Evolutionary conservation across 371 early-diverging fungal species (phyloP).

Genomic region (Rhizopus sp.): DNA sequence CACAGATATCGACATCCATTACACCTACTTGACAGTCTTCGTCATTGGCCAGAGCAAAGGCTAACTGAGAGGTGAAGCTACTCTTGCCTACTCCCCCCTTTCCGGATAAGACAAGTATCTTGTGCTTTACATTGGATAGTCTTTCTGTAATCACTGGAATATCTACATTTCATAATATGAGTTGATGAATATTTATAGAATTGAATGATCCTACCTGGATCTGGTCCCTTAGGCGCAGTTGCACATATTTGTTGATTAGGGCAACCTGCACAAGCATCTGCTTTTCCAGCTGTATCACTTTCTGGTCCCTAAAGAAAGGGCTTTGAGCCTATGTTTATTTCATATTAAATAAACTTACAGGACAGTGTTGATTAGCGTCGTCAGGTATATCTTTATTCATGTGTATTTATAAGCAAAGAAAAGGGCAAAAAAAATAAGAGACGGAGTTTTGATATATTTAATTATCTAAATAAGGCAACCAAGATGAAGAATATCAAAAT

Average conservation of each 20-base stretch:
- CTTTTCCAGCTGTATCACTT: constrained; percentile 91
- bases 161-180: constrained; percentile 38
- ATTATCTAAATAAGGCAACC: constrained; percentile 34
- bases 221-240: constrained; percentile 89
- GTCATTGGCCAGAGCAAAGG: constrained; percentile 73
- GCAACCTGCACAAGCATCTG: constrained; percentile 94
- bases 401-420: constrained; percentile 1
- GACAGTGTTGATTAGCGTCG: constrained; percentile 73
- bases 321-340: background rate
- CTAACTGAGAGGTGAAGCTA: constrained; percentile 81
- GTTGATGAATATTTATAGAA: background rate
- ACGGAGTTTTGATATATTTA: background rate
- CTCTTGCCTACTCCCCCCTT: constrained; percentile 99
- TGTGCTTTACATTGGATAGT: constrained; percentile 69
- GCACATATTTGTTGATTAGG: constrained; percentile 96
- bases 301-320: constrained; percentile 68
- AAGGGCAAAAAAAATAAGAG: constrained; percentile 9
- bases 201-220: constrained; percentile 68
- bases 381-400: constrained; percentile 42
- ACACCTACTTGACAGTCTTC: constrained; percentile 80
- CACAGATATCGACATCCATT: constrained; percentile 99
- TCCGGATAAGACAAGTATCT: constrained; percentile 95
- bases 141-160: constrained; percentile 75
- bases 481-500: constrained; percentile 47
- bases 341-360: constrained; percentile 45